phyloP scores from a whole-genome alignment of 192 early-diverging fungal genomes.

The Backusella liffmaniae region DNA sequence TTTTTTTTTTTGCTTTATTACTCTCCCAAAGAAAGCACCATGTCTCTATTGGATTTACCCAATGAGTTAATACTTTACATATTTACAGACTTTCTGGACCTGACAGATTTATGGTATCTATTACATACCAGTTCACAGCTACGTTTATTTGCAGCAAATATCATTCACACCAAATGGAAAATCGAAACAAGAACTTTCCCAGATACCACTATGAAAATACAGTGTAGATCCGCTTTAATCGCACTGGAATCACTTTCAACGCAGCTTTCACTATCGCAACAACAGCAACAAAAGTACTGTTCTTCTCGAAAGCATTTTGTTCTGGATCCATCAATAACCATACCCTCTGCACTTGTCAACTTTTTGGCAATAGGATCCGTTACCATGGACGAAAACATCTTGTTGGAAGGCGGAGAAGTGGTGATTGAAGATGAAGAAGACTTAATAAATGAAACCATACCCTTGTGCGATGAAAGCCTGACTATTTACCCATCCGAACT shows the following conservation, averaged over 20 bases:
- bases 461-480: not conserved
- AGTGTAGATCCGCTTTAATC: slow-evolving; percentile 35
- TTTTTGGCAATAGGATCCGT: not conserved
- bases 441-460: not conserved
- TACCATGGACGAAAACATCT: not conserved
- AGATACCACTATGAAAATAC: slow-evolving; percentile 31
- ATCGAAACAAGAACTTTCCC: slow-evolving; percentile 21
- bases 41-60: slow-evolving; percentile 21
- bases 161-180: slow-evolving; percentile 32
- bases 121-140: slow-evolving; percentile 24
- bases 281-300: not conserved
- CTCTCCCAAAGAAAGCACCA: not conserved
- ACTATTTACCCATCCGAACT: slow-evolving; percentile 10
- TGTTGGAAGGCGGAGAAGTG: not conserved
- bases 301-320: not conserved
- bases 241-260: slow-evolving; percentile 24
- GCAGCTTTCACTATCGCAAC: slow-evolving; percentile 16
- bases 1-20: not conserved
- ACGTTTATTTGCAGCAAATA: slow-evolving; percentile 24
- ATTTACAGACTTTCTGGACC: slow-evolving; percentile 26
- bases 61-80: slow-evolving; percentile 37
- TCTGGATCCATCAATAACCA: not conserved
- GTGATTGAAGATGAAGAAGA: not conserved
- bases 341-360: not conserved
- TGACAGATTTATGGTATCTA: slow-evolving; percentile 34